Evolutionary conservation across 2,329 filamentous ascomycete genomes (phyloP).

Genomic region (Trichoderma sp.): DNA sequence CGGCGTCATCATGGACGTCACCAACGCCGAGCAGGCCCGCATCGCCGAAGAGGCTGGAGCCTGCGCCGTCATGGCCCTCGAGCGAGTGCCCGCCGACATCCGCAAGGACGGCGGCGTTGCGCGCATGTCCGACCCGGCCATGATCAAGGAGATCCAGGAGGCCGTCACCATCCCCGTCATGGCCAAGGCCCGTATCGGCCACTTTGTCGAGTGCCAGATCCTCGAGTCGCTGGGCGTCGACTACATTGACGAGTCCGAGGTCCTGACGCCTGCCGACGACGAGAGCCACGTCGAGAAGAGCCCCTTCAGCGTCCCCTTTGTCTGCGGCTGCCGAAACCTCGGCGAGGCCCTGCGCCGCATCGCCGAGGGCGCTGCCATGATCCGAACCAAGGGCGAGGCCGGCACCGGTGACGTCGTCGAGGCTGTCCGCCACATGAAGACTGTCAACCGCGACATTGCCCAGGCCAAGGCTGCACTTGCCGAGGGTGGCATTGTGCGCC

Average conservation of each 20-base stretch:
- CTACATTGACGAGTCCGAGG: conserved; percentile 98
- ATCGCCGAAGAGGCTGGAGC: conserved; percentile 98
- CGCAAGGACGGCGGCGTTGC: conserved; percentile 88
- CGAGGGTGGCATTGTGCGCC: conserved; percentile 52
- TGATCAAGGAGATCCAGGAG: conserved; percentile 94
- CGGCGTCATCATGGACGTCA: conserved; percentile 99
- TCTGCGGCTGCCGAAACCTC: conserved; percentile 93
- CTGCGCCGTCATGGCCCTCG: conserved; percentile 95
- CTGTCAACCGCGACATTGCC: conserved; percentile 79
- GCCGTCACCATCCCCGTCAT: conserved; percentile 97
- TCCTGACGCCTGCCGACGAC: conserved; percentile 91
- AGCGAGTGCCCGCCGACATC: conserved; percentile 96
- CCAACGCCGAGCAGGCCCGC: conserved; percentile 88
- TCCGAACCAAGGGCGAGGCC: conserved; percentile 97
- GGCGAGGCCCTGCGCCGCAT: conserved; percentile 91
- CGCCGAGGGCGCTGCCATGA: conserved; percentile 95
- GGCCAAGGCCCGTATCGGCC: conserved; percentile 97
- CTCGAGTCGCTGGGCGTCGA: conserved; percentile 93
- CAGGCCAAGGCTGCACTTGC: conserved; percentile 74
- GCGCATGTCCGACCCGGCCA: conserved; percentile 91
- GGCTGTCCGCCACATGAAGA: conserved; percentile 94
- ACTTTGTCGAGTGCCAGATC: conserved; percentile 98
- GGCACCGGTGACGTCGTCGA: conserved; percentile 97
- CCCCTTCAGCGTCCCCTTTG: conserved; percentile 81
- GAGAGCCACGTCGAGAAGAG: conserved; percentile 90